Evolutionary conservation across 1,139 yeast genomes (phyloP).

Genomic region (Nakaseomyces glabratus): DNA sequence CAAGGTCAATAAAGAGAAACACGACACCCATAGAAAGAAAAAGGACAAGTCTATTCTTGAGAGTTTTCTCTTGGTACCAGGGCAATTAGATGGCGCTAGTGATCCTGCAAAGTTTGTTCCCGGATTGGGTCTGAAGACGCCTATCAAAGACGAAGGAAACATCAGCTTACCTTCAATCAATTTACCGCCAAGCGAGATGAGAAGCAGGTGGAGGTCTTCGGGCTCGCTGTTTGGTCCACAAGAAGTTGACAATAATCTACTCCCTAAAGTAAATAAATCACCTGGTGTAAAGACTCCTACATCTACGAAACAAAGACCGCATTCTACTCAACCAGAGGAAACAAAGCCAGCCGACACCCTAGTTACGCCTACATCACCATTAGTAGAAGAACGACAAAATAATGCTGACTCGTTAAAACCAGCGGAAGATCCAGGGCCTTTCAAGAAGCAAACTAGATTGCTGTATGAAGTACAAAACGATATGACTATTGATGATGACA

Average conservation of each 20-base stretch:
- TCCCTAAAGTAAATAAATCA: no score
- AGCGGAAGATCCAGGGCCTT: neutral
- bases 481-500: neutral
- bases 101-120: neutral
- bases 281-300: no score
- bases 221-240: constrained; percentile 1
- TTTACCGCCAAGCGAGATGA: neutral
- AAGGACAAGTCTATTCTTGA: neutral
- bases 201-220: neutral
- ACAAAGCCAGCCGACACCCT: no score
- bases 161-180: neutral
- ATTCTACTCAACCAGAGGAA: no score
- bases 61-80: neutral
- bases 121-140: neutral
- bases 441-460: neutral
- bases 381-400: no score
- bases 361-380: no score
- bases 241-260: no score
- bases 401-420: no score
- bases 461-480: constrained; percentile 1
- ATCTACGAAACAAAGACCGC: no score
- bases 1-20: no score
- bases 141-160: neutral
- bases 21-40: no score
- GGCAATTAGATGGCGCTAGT: neutral